Evolutionary conservation across 2,329 filamentous ascomycete genomes (phyloP).

Genomic region (Cladosporium sp.): DNA sequence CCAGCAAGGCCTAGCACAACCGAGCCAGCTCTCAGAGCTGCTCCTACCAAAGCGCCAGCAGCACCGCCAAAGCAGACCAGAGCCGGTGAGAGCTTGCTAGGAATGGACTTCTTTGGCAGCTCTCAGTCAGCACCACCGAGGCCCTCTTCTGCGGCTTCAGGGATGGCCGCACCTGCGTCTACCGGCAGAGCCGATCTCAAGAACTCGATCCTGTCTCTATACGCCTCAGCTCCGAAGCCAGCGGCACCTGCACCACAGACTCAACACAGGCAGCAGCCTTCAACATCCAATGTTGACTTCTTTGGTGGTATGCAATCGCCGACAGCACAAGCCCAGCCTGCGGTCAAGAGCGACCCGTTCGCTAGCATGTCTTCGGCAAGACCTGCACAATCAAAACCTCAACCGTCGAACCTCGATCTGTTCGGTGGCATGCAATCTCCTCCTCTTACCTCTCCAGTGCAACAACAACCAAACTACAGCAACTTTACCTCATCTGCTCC

Average conservation of each 20-base stretch:
- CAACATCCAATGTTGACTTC: constrained; percentile 40
- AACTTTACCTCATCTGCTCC: constrained; percentile 46
- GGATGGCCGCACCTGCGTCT: constrained; percentile 55
- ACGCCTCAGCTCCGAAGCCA: constrained; percentile 80
- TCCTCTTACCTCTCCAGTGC: constrained; percentile 23
- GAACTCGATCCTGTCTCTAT: constrained; percentile 94
- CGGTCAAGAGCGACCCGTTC: constrained; percentile 25
- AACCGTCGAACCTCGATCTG: constrained; percentile 40
- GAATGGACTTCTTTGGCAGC: constrained; percentile 87
- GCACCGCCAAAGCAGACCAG: constrained; percentile 61
- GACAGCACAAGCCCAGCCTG: constrained; percentile 33
- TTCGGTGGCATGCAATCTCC: constrained; percentile 70
- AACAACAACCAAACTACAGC: constrained; percentile 22
- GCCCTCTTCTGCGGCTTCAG: constrained; percentile 76
- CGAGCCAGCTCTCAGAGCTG: constrained; percentile 68
- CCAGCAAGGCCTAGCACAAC: constrained; percentile 70
- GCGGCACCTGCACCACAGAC: constrained; percentile 56
- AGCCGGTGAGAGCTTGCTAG: constrained; percentile 80
- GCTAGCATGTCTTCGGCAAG: constrained; percentile 28
- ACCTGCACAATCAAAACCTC: constrained; percentile 13
- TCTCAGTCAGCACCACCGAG: constrained; percentile 69
- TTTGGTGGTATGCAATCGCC: constrained; percentile 70
- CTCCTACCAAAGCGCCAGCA: constrained; percentile 37
- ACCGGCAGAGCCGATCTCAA: constrained; percentile 90
- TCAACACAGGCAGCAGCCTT: constrained; percentile 37